These are phyloP conservation scores for Fusarium verticillioides DNA, from an alignment of 2,329 filamentous ascomycete genomes.

Conservation along the genomic window DNA sequence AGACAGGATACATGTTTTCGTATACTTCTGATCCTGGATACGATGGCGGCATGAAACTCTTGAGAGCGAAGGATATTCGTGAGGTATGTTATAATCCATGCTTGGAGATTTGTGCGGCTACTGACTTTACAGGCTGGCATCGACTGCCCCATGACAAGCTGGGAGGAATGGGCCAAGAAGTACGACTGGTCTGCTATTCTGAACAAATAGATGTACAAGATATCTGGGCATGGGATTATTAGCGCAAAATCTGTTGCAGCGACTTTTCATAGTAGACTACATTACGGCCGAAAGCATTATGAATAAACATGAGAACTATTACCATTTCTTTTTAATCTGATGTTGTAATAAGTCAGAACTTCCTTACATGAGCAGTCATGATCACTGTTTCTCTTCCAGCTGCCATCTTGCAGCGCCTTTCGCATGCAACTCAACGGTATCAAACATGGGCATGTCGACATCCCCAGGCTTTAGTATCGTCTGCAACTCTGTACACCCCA, in stretches of 20 bases:
- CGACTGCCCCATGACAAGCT: conserved; percentile 56
- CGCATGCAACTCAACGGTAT: conserved; percentile 1
- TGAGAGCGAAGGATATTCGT: conserved; percentile 56
- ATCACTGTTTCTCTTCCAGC: neutral
- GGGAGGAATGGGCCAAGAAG: conserved; percentile 50
- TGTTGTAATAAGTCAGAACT: neutral
- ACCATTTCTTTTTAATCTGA: too few relatives aligned
- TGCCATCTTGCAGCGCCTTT: neutral
- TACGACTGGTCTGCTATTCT: conserved; percentile 50
- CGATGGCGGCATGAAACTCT: conserved; percentile 57
- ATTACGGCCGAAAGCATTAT: neutral
- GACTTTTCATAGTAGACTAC: neutral
- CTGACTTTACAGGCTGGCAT: conserved; percentile 52
- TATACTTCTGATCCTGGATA: conserved; percentile 62
- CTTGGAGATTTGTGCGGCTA: too few relatives aligned
- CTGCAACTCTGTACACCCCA: conserved; percentile 9
- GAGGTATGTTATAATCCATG: conserved; percentile 48
- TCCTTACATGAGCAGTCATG: fast-evolving
- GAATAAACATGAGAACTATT: too few relatives aligned
- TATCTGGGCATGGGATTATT: neutral
- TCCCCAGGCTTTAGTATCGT: neutral
- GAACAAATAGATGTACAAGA: neutral
- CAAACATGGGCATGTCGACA: neutral
- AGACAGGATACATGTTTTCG: conserved; percentile 58
- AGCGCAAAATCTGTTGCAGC: too few relatives aligned